Conservation (phyloP, 305 asterid genomes). For the Plantago lanceolata region DNA sequence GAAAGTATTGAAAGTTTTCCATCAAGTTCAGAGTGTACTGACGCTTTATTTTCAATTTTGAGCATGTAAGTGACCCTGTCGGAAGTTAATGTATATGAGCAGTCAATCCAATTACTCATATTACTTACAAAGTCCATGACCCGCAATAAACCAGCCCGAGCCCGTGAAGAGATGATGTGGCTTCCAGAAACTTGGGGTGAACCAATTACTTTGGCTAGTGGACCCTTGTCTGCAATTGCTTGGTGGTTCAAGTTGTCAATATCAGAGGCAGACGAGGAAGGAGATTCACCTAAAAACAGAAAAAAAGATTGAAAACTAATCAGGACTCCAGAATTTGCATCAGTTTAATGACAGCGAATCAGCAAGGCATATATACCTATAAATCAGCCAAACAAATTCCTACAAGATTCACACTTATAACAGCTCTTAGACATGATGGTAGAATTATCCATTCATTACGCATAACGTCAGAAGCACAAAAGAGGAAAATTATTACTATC, state of each 20-base stretch:
- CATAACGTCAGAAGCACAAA: no score
- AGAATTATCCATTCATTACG: no score
- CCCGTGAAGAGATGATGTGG: constrained; percentile 42
- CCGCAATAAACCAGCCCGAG: constrained; percentile 42
- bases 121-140: constrained; percentile 47
- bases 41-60: neutral
- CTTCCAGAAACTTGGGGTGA: constrained; percentile 60
- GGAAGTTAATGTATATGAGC: constrained; percentile 9
- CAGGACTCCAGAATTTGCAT: no score
- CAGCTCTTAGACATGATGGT: no score
- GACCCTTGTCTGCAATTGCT: constrained; percentile 55
- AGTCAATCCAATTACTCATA: constrained; percentile 12
- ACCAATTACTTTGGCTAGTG: constrained; percentile 46
- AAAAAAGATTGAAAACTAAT: no score
- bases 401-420: no score
- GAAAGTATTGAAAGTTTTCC: neutral
- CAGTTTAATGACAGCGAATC: no score
- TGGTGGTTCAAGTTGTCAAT: constrained; percentile 87
- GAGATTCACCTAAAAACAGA: constrained; percentile 77
- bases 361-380: neutral
- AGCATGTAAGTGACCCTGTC: neutral
- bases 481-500: no score
- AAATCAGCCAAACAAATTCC: no score
- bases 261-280: constrained; percentile 98
- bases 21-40: neutral